Evolutionary conservation across 129 eudicot genomes (phyloP), one percentile per base, ranked within the genome.

Genomic region (Smallanthus sonchifolius): DNA sequence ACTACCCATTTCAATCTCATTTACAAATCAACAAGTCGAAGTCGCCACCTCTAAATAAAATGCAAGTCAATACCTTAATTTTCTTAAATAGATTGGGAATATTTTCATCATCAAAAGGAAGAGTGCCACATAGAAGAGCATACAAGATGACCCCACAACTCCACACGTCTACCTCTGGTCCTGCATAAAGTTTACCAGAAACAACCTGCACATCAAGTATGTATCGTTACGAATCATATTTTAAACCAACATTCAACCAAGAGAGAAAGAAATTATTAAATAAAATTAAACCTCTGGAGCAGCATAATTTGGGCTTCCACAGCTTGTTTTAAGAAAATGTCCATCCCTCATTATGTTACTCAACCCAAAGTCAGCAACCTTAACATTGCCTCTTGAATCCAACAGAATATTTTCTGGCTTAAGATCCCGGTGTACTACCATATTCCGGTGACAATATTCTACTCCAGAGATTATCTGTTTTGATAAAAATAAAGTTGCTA

Each of bases 281-380:
- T 30, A 38, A 30, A 74, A 40, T 56, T 44, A 42, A 14, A 91
- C 97, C 97, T 91, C 97, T 6, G 97, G 97, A 42, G 97, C 97
- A 70, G 95, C 97, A 75, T 91, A 91, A 75, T 91, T 91, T 24
- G 97, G 97, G 83, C 95, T 91, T 73, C 97, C 95, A 32, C 97
- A 91, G 80, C 97, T 91, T 45, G 97, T 91, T 76, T 82, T 91
- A 59, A 91, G 86, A 81, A 91, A 88, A 79, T 91, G 97, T 20
- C 97, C 95, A 34, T 91, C 95, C 20, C 85, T 83, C 95, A 91
- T 91, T 37, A 91, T 81, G 81, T 91, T 91, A 83, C 95, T 86
- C 84, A 88, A 72, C 14, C 97, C 95, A 75, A 91, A 91, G 72
- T 91, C 95, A 15, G 90, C 95, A 55, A 91, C 79, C 80, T 91